A percentile compares a stretch with the other conserved stretches of the same genome.
These are phyloP conservation scores for Hansfordia pulvinata DNA, from an alignment of 2,329 filamentous ascomycete genomes.

Conservation along the genomic window DNA sequence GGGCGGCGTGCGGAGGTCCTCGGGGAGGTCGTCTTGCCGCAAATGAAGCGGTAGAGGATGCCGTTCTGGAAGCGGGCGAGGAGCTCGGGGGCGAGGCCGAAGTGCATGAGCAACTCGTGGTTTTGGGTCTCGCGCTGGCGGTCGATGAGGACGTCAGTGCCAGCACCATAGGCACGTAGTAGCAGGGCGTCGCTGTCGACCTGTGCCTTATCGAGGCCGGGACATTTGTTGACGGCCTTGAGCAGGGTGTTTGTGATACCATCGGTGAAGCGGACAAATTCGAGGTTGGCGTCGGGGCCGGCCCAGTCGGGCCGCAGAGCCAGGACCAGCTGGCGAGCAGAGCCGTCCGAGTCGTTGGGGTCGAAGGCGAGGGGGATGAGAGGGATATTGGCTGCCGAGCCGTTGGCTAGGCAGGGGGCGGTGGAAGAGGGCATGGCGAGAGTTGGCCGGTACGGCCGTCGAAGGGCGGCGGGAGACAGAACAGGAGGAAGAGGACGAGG, in stretches of 20 bases:
- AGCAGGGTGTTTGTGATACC: conserved; percentile 93
- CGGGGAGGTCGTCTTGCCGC: conserved; percentile 68
- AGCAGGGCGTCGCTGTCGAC: conserved; percentile 64
- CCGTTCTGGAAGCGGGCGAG: conserved; percentile 92
- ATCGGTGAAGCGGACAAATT: conserved; percentile 87
- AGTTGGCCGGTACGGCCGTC: conserved; percentile 2
- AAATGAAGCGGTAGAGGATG: conserved; percentile 85
- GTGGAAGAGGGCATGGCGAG: conserved; percentile 13
- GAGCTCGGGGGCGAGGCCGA: conserved; percentile 73
- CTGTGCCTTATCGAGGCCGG: conserved; percentile 47
- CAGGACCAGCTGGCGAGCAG: conserved; percentile 67
- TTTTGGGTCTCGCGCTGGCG: conserved; percentile 69
- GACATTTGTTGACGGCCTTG: conserved; percentile 58
- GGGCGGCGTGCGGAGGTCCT: conserved; percentile 61
- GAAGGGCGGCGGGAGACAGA: too few species aligned
- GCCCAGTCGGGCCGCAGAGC: conserved; percentile 77
- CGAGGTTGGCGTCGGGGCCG: conserved; percentile 55
- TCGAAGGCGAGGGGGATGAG: conserved; percentile 70
- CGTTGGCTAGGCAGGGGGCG: conserved; percentile 17
- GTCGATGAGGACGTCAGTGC: conserved; percentile 91
- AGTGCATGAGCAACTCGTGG: conserved; percentile 75
- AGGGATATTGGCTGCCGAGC: conserved; percentile 32
- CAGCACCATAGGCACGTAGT: conserved; percentile 84
- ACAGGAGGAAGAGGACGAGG: too few species aligned
- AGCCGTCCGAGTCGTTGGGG: conserved; percentile 60